Evolutionary conservation across 148 eudicot species (phyloP).

Genomic region (Rhododendron simsii): DNA sequence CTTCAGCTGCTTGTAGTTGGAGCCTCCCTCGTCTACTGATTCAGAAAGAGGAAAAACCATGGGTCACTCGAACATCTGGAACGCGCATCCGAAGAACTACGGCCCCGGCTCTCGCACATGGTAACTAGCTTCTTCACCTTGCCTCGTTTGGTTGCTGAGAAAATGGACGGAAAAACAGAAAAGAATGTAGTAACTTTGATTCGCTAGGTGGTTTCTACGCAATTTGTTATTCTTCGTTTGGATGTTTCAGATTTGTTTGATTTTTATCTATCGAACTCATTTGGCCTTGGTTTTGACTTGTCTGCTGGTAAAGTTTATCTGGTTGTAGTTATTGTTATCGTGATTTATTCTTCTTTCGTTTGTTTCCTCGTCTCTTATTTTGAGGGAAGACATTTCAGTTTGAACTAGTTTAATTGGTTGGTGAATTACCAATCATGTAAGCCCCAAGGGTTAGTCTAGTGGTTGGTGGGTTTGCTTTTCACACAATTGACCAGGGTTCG

Average conservation of each 20-base stretch:
- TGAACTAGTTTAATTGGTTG: background rate
- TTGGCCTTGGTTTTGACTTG: background rate
- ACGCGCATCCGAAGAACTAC: conserved; percentile 43
- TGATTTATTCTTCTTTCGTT: background rate
- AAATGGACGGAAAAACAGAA: background rate
- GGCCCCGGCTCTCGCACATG: conserved; percentile 51
- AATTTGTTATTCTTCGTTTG: background rate
- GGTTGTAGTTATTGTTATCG: background rate
- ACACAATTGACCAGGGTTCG: no score
- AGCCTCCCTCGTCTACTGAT: background rate
- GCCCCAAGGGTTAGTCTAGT: no score
- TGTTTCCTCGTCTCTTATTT: background rate
- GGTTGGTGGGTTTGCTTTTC: no score
- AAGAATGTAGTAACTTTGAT: background rate
- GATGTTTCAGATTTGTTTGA: background rate
- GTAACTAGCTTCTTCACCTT: conserved; percentile 8
- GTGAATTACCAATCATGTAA: background rate
- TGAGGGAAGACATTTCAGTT: background rate
- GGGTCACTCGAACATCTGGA: conserved; percentile 51
- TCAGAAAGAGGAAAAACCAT: background rate
- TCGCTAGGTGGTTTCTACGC: background rate
- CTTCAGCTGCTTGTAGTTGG: background rate
- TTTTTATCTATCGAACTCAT: background rate
- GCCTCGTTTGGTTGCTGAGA: background rate
- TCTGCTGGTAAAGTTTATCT: background rate